phyloP scores from a whole-genome alignment of 495 filamentous ascomycete genomes.

The Aspergillus indologenus region DNA sequence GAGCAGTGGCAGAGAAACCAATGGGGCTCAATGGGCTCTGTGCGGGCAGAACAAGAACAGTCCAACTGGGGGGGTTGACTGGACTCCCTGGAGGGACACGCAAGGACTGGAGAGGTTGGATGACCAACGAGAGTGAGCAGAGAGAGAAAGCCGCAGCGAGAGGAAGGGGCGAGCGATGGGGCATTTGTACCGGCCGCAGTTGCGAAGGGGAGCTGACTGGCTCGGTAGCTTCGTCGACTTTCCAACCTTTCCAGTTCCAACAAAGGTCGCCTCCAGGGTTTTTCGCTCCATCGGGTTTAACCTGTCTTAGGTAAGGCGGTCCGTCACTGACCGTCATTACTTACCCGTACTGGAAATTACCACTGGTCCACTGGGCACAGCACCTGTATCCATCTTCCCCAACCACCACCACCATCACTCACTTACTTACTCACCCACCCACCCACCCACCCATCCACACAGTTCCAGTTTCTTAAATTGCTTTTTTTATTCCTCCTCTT shows the following conservation, averaged over 20 bases:
- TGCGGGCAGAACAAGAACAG: slow-evolving; percentile 26
- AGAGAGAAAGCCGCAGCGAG: slow-evolving; percentile 37
- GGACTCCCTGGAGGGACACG: slow-evolving; percentile 16
- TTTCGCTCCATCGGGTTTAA: slow-evolving; percentile 13
- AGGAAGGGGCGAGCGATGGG: slow-evolving; percentile 45
- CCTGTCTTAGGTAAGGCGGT: slow-evolving; percentile 7
- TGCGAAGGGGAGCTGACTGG: slow-evolving; percentile 30
- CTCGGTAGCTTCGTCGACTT: slow-evolving; percentile 12
- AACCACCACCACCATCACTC: too few species aligned
- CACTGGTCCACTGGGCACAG: too few species aligned
- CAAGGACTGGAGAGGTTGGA: slow-evolving; percentile 35
- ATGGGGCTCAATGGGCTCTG: slow-evolving; percentile 26
- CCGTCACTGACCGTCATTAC: not conserved
- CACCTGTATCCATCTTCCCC: too few species aligned
- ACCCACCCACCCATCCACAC: too few species aligned
- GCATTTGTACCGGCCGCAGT: slow-evolving; percentile 42
- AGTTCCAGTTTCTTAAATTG: too few species aligned
- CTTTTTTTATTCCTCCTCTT: too few species aligned
- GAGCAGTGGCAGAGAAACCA: slow-evolving; percentile 16
- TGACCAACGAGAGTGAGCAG: slow-evolving; percentile 49
- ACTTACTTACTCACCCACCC: too few species aligned
- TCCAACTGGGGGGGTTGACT: slow-evolving; percentile 22
- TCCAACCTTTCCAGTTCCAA: slow-evolving; percentile 20
- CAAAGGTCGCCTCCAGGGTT: slow-evolving; percentile 17
- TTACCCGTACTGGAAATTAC: too few species aligned